Base-by-base conservation (phyloP, 192 early-diverging fungal genomes). In the Coemansia sp. region DNA sequence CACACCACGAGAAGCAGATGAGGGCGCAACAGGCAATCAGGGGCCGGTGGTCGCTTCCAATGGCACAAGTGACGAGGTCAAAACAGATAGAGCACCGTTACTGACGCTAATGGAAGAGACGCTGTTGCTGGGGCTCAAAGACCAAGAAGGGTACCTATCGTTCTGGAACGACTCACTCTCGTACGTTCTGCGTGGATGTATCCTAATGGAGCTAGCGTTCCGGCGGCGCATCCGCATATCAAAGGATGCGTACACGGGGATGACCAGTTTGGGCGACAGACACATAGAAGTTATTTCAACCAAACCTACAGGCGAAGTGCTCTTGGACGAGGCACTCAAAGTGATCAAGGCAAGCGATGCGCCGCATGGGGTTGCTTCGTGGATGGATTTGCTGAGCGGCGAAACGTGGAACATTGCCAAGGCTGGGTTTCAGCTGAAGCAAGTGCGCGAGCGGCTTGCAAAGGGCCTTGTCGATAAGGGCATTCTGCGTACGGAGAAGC, bases 101-200 rank as follows among this genome's bases (percentile, higher is more conserved):
- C 79, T 99, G 45, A 99, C 95, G n/a, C 75, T 99, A 42, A 89
- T 99, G 88, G 96, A 99, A 70, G 95, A 99, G 68, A 90, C 97
- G 16, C 74, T 99, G 62, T 82, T 99, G 57, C 63, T 99, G 42
- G 96, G 96, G 10, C 82, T 97, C 49, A 99, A 99, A 74, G 96
- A 99, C 77, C 66, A 75, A 43, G 83, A 96, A 87, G 96, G 96
- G 2, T 95, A 96, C 65, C 86, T 99, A 39, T 96, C 94, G 26
- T 99, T 99, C 74, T 99, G 96, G 96, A 99, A 99, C 80, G 96
- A 99, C 81, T 95, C 94, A 74, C 94, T 99, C 58, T 95, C 94
- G 23, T 99, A 99, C 81, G 92, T 95, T 1, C 78, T 99, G 18
- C 86, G 96, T 64, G 95, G 95, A 15, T 92, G 91, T 63, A 99